Evolutionary conservation across 1,284 basidiomycete genomes (phyloP), one percentile per base, ranked within the genome.

Genomic region (Bondarzewia mesenterica): DNA sequence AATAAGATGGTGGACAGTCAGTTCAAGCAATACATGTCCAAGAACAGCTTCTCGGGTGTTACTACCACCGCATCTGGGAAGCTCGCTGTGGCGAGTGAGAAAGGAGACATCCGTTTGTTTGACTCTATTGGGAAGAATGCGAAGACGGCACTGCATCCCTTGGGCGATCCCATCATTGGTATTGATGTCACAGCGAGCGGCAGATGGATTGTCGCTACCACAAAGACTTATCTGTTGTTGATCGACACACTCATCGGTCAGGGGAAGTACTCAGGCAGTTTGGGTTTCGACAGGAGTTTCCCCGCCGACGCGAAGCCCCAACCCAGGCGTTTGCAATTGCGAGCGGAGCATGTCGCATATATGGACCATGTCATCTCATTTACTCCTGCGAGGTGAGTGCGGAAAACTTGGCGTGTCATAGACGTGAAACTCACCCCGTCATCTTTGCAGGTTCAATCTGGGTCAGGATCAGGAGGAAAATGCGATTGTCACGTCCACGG

Each of bases 111-210:
- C 54, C 78, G 95, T 42, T 71, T 99, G 46, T 99, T 95, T 60
- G 96, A 99, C 65, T 75, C 85, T 46, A 91, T 99, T 56, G 96
- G 96, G 42, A 99, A 98, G 79, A 99, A 93, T 60, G 96, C 96
- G 29, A 99, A 99, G 80, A 99, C 96, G 18, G 93, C 93, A n/a
- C 71, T 99, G 42, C 93, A 95, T 22, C 90, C 93, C 27, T 76
- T 98, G 23, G 94, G 96, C 23, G 93, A 97, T 67, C 92, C 95
- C 38, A 97, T 99, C 60, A 67, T 92, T 45, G 95, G 95, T 26
- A 79, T 99, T 44, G 96, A 99, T 66, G 92, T 93, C 7, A 94
- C 94, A 2, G 85, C 91, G 15, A 85, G 93, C 63, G 96, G 96
- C 32, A 83, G 93, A 47, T 99, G 88, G 78, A 81, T 99, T 50